Percentiles rank a stretch among this genome's conserved stretches.
Conservation (phyloP, 1,284 basidiomycete species). For the Sphagnurus paluster region DNA sequence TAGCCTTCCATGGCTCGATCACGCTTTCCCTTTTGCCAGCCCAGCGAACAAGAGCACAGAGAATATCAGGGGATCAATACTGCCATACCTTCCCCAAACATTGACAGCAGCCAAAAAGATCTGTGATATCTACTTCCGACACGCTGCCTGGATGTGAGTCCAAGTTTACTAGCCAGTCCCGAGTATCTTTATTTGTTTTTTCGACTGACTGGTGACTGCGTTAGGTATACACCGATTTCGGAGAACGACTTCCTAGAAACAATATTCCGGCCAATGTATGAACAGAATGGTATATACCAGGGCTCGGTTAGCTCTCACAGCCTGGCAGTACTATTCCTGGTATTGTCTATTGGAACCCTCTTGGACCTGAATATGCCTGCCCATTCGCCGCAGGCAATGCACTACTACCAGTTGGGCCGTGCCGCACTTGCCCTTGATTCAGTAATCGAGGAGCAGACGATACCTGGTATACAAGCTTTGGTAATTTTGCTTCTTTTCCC, state of each 20-base stretch:
- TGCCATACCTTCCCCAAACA: slow-evolving; percentile 46
- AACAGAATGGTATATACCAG: slow-evolving; percentile 35
- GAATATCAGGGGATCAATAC: slow-evolving; percentile 42
- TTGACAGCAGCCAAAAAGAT: slow-evolving; percentile 45
- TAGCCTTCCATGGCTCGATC: slow-evolving; percentile 57
- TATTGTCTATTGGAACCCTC: slow-evolving; percentile 48
- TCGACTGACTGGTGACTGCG: slow-evolving; percentile 5
- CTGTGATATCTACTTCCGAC: slow-evolving; percentile 55
- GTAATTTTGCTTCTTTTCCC: slow-evolving; percentile 37
- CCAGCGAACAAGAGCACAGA: slow-evolving; percentile 42
- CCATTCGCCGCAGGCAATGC: slow-evolving; percentile 50
- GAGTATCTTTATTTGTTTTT: slow-evolving; percentile 6
- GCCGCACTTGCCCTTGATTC: slow-evolving; percentile 60
- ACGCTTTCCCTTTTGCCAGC: slow-evolving; percentile 58
- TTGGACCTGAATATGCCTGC: slow-evolving; percentile 50
- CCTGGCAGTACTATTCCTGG: slow-evolving; percentile 44
- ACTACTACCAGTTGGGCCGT: slow-evolving; percentile 60
- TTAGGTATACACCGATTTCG: slow-evolving; percentile 62
- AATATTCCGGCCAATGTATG: slow-evolving; percentile 55
- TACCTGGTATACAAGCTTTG: slow-evolving; percentile 62
- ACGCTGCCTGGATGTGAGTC: slow-evolving; percentile 70
- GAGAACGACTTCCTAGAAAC: slow-evolving; percentile 53
- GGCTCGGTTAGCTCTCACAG: slow-evolving; percentile 48
- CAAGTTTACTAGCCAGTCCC: slow-evolving; percentile 16
- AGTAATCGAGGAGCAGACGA: slow-evolving; percentile 61